phyloP scores from a whole-genome alignment of 148 eudicot genomes.

The Camellia granthamiana region DNA sequence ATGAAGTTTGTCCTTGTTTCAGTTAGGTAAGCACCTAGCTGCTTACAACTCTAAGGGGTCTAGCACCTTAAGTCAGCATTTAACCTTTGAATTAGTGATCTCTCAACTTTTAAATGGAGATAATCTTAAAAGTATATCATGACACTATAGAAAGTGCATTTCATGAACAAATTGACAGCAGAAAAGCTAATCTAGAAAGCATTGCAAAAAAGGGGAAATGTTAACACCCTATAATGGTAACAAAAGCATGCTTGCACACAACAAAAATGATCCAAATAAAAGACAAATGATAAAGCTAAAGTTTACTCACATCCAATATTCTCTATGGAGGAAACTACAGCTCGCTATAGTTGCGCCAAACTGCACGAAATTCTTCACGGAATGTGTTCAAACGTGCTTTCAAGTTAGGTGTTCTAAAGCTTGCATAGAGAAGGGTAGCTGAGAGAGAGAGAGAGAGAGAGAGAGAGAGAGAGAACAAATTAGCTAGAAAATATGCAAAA shows the following conservation, averaged over 20 bases:
- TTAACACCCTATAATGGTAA: background rate
- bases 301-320: conserved; percentile 35
- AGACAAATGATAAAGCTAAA: background rate
- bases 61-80: background rate
- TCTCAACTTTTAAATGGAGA: too few relatives aligned
- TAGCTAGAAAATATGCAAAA: too few relatives aligned
- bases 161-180: background rate
- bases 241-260: background rate
- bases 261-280: background rate
- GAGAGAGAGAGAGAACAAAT: background rate
- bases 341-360: conserved; percentile 97
- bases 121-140: too few relatives aligned
- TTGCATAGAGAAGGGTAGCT: conserved; percentile 89
- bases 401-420: conserved; percentile 90
- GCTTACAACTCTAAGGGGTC: background rate
- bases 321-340: conserved; percentile 40
- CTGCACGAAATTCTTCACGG: conserved; percentile 98
- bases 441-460: conserved; percentile 26
- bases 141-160: too few relatives aligned
- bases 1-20: background rate
- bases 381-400: conserved; percentile 97
- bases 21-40: background rate
- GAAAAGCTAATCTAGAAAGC: background rate
- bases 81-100: too few relatives aligned
- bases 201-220: background rate